These are phyloP conservation scores for Hebeloma cylindrosporum DNA, from an alignment of 768 basidiomycete genomes.

Conservation along the genomic window DNA sequence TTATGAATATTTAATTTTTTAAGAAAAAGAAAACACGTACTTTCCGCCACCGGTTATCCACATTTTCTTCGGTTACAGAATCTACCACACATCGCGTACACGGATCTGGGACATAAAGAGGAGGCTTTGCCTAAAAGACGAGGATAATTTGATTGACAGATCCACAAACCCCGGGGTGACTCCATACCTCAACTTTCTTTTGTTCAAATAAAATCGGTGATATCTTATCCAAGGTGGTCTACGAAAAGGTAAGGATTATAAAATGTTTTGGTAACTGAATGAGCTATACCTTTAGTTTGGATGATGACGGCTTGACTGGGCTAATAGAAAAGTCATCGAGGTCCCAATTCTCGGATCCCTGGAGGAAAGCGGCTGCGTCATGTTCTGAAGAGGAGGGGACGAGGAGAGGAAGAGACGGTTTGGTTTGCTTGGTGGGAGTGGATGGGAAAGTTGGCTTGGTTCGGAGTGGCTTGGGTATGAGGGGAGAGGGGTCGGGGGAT, in stretches of 20 bases:
- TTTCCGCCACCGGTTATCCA: slow-evolving; percentile 38
- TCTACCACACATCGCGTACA: slow-evolving; percentile 61
- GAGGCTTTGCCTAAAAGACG: too few species aligned
- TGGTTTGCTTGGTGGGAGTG: slow-evolving; percentile 2
- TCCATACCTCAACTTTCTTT: too few species aligned
- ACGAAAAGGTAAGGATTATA: neutral
- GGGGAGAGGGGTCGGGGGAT: slow-evolving; percentile 35
- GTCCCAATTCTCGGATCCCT: slow-evolving; percentile 72
- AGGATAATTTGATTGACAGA: too few species aligned
- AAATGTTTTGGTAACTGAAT: neutral
- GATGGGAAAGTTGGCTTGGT: slow-evolving; percentile 22
- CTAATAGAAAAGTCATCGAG: slow-evolving; percentile 58
- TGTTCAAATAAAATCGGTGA: too few species aligned
- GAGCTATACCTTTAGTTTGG: neutral
- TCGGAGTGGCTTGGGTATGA: neutral
- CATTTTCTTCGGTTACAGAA: slow-evolving; percentile 37
- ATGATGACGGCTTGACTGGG: slow-evolving; percentile 42
- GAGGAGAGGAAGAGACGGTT: slow-evolving; percentile 19
- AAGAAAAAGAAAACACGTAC: slow-evolving; percentile 25
- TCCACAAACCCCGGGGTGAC: too few species aligned
- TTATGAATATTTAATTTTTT: too few species aligned
- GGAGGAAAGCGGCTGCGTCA: slow-evolving; percentile 51
- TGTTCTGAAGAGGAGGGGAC: slow-evolving; percentile 30
- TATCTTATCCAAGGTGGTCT: neutral
- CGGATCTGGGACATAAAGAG: slow-evolving; percentile 28